Base-by-base conservation (phyloP, 176 grass and related monocot species). In the Zoysia japonica region DNA sequence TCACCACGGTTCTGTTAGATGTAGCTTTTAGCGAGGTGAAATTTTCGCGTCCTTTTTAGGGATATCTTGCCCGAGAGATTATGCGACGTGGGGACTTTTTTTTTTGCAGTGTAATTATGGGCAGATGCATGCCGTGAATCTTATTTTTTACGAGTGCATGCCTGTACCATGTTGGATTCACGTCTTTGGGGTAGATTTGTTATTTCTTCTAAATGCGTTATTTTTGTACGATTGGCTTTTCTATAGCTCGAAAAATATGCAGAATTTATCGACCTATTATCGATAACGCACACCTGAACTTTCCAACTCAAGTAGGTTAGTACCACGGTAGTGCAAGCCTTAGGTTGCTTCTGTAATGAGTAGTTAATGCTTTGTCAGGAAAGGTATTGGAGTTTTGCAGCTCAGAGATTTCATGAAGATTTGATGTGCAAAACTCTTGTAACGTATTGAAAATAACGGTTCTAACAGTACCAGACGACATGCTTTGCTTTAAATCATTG, bases 341-440 rank as follows among this genome's bases (percentile, higher is more conserved):
- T 48, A n/a, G 15, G 16, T 35, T 61, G 54, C 39, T 53, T 51
- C 16, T 35, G 35, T 68, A 63, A 64, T 28, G 62, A 70, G 44
- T 7, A 46, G 44, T 43, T 75, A 52, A 69, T 45, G 57, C 51
- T 65, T 72, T 39, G 9, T 72, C 55, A 28, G 11, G 20, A 67
- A 55, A 81, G 79, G 17, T 77, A 77, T 64, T 37, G 15, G 76
- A 64, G 6, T 19, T 68, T 67, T 53, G 61, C 71, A 49, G 44
- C 50, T 72, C 36, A 38, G 12, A 47, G 54, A 51, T 52, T 51
- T 52, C 61, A 65, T 11, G n/a, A 54, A 20, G 70, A 28, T 82
- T 53, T 49, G 9, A 67, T 43, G 55, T 47, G 40, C 39, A 82
- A 69, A 77, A 70, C 10, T 35, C 53, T 69, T 41, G 7, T 81